Base-by-base conservation (phyloP, 108 stramenopile species). In the Hondaea fermentalgiana region DNA sequence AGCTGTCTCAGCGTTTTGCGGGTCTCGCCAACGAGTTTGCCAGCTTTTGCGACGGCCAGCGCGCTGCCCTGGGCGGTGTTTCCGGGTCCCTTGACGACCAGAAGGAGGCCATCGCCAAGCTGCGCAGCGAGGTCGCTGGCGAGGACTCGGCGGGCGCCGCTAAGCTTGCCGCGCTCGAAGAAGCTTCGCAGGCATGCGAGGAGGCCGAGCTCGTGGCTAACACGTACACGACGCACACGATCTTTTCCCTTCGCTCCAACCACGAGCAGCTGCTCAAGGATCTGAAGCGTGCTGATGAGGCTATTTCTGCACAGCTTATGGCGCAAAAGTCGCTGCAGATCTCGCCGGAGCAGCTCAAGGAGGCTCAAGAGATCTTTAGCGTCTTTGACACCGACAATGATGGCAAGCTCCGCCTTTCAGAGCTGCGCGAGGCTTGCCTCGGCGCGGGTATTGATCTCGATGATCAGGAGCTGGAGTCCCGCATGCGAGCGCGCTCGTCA, bases 231-330 rank as follows among this genome's bases (percentile, higher is more conserved):
- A 55, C 72, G 55, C 71, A 89, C 25, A 89, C 89, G 16, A 53
- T 89, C 53, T 76, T 60, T 23, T 76, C 72, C 0, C 72, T 89
- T 12, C 72, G 72, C 25, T 21, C 17, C 72, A 47, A 72, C 49
- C 76, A 76, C 58, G 89, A 89, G 21, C 71, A 89, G 44, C 72
- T 89, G 89, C 45, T 72, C 28, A 89, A 89, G 72, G 51, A 49
- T n/a, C 16, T 89, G 16, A 83, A 83, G 76, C 45, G 51, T 28
- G 76, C 51, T 35, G 76, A 83, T 45, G 76, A 83, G 25, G 76
- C 76, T 83, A n/a, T 83, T 4, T 6, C 76, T 12, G 76, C 76
- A 16, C 76, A 83, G 76, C 76, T 83, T 45, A 6, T 83, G 45
- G 76, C 76, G 6, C 76, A 83, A 23, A 83, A 83, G 51, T 83